A percentile compares a stretch with the other conserved stretches of the same genome.
These are phyloP conservation scores for Pelagophyceae sp. DNA, from an alignment of 352 stramenopile genomes.

Conservation along the genomic window DNA sequence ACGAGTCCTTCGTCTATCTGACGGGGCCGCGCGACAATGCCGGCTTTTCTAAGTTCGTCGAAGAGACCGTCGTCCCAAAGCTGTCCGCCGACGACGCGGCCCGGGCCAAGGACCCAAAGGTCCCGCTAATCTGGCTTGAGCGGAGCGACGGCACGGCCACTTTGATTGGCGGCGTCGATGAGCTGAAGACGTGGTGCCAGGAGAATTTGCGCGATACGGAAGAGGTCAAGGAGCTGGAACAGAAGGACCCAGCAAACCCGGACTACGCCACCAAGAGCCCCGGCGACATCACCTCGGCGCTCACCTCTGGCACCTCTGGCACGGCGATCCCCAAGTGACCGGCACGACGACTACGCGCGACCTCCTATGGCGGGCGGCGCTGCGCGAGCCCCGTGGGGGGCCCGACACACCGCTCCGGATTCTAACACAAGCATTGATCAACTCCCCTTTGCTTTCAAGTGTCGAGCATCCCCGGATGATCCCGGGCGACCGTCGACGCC, in stretches of 20 bases:
- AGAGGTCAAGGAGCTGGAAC: neutral
- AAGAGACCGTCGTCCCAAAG: neutral
- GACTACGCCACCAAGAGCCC: neutral
- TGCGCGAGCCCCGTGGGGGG: too few species aligned
- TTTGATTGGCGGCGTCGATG: neutral
- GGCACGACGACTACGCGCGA: neutral
- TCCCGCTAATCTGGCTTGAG: neutral
- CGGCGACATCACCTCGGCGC: neutral
- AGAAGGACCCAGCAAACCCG: neutral
- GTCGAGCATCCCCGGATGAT: too few species aligned
- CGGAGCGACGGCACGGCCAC: neutral
- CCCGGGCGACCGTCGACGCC: too few species aligned
- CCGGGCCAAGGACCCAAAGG: neutral
- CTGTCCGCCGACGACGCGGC: neutral
- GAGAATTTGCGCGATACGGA: neutral
- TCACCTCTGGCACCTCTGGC: neutral
- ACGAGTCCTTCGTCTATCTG: neutral
- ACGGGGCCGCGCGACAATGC: neutral
- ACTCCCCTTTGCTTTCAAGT: too few species aligned
- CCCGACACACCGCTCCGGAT: too few species aligned
- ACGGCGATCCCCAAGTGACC: neutral
- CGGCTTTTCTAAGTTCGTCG: neutral
- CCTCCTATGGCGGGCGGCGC: too few species aligned
- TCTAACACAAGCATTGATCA: too few species aligned
- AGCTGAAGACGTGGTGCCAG: neutral